Evolutionary conservation across 1,139 yeast genomes (phyloP), one percentile per base, ranked within the genome.

Genomic region (Magnusiomyces ingens): DNA sequence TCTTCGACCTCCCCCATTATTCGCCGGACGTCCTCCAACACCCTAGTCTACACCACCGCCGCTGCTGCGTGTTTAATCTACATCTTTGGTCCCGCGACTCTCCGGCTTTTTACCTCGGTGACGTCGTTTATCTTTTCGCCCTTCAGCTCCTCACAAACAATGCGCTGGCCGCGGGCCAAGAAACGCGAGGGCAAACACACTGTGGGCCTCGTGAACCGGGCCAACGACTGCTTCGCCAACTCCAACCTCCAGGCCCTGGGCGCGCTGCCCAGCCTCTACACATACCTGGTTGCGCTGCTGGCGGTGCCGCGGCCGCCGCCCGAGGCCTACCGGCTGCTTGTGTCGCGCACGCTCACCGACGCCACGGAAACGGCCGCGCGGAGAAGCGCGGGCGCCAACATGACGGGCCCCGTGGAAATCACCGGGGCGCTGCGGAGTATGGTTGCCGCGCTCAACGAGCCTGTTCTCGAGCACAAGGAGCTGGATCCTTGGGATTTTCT

Each of bases 221-320:
- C 93, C 56, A 88, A 88, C 62, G 96, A 90, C 66, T 91, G 98
- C 68, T 91, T 88, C 71, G 96, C 96, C 57, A 91, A 93, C 64
- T 81, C 95, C n/a, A 84, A 91, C 1, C 66, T 93, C 21, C 98
- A 91, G 67, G 94, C 96, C 0, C 77, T 91, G 57, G 82, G 89
- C 15, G 73, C 95, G 0, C 69, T 87, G 35, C 84, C 90, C 0
- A 75, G 76, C 0, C 67, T 90, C 51, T 81, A 83, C 36, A 75
- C 71, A 15, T 90, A 88, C 63, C 71, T 90, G 32, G 32, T 26
- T 57, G 52, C 43, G 3, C 48, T 40, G 5, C 43, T 54, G 17
- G 49, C 51, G 79, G 59, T 71, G 70, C 52, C 62, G 66, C 13
- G 57, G 77, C 41, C 66, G 66, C 46, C 64, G 66, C 41, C 69